A percentile compares a stretch with the other conserved stretches of the same genome.
Evolutionary conservation across 2,329 filamentous ascomycete species (phyloP).

Genomic region (Leptographium radiaticola): DNA sequence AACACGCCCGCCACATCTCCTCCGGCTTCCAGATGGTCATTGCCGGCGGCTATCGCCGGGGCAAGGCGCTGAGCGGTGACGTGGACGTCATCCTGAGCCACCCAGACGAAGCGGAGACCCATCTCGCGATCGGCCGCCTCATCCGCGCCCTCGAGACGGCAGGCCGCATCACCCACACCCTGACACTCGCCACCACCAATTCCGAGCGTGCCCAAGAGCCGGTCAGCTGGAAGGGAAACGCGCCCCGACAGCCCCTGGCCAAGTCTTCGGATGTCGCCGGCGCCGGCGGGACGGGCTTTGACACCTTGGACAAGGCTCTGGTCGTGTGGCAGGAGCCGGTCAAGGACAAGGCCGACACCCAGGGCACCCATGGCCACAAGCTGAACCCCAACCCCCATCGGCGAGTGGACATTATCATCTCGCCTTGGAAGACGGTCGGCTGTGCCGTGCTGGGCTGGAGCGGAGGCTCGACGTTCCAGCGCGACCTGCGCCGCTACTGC

Average conservation of each 20-base stretch:
- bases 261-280: not conserved
- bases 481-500: slow-evolving; percentile 71
- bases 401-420: slow-evolving; percentile 83
- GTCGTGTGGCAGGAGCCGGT: slow-evolving; percentile 77
- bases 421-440: slow-evolving; percentile 77
- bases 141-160: slow-evolving; percentile 56
- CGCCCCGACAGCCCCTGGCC: slow-evolving; percentile 10
- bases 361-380: slow-evolving; percentile 12
- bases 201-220: slow-evolving; percentile 58
- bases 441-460: slow-evolving; percentile 84
- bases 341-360: not conserved
- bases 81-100: slow-evolving; percentile 81
- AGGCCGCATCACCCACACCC: slow-evolving; percentile 67
- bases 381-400: slow-evolving; percentile 63
- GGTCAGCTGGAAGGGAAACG: slow-evolving; percentile 37
- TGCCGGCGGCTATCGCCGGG: slow-evolving; percentile 71
- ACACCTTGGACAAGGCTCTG: slow-evolving; percentile 80
- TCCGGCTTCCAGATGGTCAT: slow-evolving; percentile 44
- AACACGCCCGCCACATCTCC: slow-evolving; percentile 52
- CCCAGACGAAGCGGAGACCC: slow-evolving; percentile 53
- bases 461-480: slow-evolving; percentile 78
- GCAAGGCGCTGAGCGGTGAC: slow-evolving; percentile 62
- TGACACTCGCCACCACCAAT: slow-evolving; percentile 56
- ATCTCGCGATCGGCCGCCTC: slow-evolving; percentile 57
- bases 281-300: slow-evolving; percentile 51